Base-by-base conservation (phyloP, 176 grass and related monocot species). In the Phoenix dactylifera region DNA sequence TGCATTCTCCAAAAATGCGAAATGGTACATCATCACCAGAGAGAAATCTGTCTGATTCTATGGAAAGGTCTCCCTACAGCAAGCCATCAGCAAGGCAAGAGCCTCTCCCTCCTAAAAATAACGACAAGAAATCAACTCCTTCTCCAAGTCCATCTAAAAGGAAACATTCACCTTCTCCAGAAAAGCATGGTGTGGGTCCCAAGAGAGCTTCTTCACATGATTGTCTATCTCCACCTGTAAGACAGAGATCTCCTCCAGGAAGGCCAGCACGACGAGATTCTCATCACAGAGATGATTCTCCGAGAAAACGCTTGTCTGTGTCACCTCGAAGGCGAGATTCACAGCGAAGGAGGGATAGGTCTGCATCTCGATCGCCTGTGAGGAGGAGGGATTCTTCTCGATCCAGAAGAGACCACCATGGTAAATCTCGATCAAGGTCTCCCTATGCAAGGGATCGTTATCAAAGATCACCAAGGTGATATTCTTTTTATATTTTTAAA, bases 361-460 rank as follows among this genome's bases (percentile, higher is more conserved):
- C 83, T 54, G 80, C 55, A 80, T 92, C 88, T 60, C 76, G 76
- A 62, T 93, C 88, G 62, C 77, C 83, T 62, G 64, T 29, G 32
- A 84, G 80, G 74, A 71, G 65, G 78, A 83, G 57, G 75, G 80
- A 81, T 53, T 20, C 61, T 56, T 79, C 78, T 19, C 72, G 85
- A 59, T 68, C 84, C 63, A 82, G 68, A 85, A 88, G 81, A 72
- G 81, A 69, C 51, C 50, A 24, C 60, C 77, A 58, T 59, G 76
- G 62, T 67, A 82, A 71, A 76, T 84, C 89, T 56, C 74, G 71
- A 15, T 90, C 87, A 51, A 80, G 82, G 61, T 86, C 82, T 83
- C 87, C 82, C 51, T 66, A 83, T 70, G 25, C 60, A 59, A 80
- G 79, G 65, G 69, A 76, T 86, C 68, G 71, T 25, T 74, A 74